These are phyloP conservation scores for Daedaleopsis sinensis DNA, from an alignment of 768 basidiomycete species.

Conservation along the genomic window DNA sequence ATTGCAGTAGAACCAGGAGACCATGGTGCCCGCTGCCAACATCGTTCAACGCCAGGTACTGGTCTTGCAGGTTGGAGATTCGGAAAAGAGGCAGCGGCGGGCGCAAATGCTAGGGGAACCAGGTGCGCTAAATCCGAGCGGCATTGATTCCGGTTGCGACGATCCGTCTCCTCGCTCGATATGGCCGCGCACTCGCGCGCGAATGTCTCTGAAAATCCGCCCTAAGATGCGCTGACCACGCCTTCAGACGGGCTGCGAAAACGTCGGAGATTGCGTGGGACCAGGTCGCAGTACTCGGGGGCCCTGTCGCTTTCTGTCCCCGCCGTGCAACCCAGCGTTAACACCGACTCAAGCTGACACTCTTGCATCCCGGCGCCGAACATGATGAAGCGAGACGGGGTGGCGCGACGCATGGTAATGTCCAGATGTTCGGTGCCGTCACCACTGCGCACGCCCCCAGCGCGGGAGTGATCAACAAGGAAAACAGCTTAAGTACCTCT, in stretches of 20 bases:
- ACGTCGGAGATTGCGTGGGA: constrained; percentile 15
- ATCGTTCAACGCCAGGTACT: neutral
- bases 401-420: neutral
- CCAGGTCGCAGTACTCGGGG: constrained; percentile 14
- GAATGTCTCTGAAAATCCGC: neutral
- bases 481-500: too few species aligned
- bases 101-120: neutral
- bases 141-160: constrained; percentile 5
- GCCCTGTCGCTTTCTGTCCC: neutral
- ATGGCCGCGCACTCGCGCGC: neutral
- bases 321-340: neutral
- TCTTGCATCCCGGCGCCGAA: neutral
- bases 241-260: constrained; percentile 6
- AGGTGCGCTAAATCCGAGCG: neutral
- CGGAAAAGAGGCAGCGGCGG: neutral
- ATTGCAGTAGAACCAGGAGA: neutral
- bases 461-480: too few species aligned
- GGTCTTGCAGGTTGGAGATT: neutral
- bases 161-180: constrained; percentile 12
- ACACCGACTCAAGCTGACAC: neutral
- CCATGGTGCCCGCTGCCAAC: too few species aligned
- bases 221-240: neutral
- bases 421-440: too few species aligned
- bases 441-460: too few species aligned
- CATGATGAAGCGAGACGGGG: neutral